phyloP scores from a whole-genome alignment of 2,329 filamentous ascomycete species.

The Neofusicoccum ribis region DNA sequence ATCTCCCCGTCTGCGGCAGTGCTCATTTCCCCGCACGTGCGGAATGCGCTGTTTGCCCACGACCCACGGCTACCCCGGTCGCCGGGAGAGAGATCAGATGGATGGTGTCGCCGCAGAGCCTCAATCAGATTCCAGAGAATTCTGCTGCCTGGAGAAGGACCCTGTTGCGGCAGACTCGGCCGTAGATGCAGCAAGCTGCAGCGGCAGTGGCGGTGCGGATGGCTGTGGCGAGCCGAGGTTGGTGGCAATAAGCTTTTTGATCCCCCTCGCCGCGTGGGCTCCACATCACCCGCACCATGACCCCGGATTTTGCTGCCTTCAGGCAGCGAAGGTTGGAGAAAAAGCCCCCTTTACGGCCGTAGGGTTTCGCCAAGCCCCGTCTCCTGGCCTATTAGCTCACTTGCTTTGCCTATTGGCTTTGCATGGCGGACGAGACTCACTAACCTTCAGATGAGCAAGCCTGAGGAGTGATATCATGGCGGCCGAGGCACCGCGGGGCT shows the following conservation, averaged over 20 bases:
- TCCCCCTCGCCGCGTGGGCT: background rate
- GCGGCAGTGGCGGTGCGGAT: slow-evolving; percentile 15
- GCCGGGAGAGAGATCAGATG: background rate
- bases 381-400: background rate
- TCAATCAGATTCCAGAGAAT: background rate
- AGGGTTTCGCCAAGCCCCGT: background rate
- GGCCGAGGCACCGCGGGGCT: slow-evolving; percentile 6
- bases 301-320: slow-evolving; percentile 1
- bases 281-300: slow-evolving; percentile 3
- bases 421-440: background rate
- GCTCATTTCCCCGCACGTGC: background rate
- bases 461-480: background rate
- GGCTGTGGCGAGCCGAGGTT: slow-evolving; percentile 11
- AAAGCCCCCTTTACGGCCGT: background rate
- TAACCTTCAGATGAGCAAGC: slow-evolving; percentile 1
- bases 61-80: background rate
- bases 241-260: slow-evolving; percentile 16
- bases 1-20: background rate
- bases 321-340: background rate
- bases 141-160: background rate
- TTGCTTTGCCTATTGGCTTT: background rate
- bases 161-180: background rate
- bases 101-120: background rate
- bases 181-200: background rate
- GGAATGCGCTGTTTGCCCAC: background rate